phyloP scores from a whole-genome alignment of 768 basidiomycete genomes.

The Macrolepiota dolichaula region DNA sequence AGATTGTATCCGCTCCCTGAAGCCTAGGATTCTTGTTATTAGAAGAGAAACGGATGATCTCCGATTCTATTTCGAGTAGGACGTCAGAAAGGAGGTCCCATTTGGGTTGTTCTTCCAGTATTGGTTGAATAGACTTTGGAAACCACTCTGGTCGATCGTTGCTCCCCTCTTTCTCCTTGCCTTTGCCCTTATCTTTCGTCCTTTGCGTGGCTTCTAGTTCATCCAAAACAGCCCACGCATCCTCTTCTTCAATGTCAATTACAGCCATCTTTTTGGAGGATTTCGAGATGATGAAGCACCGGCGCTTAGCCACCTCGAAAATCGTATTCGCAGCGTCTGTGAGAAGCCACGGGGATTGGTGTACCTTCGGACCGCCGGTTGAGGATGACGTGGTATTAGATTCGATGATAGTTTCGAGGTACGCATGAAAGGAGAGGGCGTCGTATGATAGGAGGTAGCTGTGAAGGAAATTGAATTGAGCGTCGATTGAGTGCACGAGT shows the following conservation, averaged over 20 bases:
- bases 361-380: slow-evolving; percentile 52
- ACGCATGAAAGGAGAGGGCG: slow-evolving; percentile 84
- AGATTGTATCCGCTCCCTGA: slow-evolving; percentile 68
- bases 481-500: background rate
- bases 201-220: slow-evolving; percentile 45
- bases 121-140: slow-evolving; percentile 75
- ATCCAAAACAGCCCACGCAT: slow-evolving; percentile 72
- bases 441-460: slow-evolving; percentile 91
- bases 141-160: slow-evolving; percentile 53
- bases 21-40: slow-evolving; percentile 26
- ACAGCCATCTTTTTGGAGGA: slow-evolving; percentile 20
- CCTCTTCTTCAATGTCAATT: slow-evolving; percentile 57
- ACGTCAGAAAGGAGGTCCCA: slow-evolving; percentile 87
- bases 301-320: slow-evolving; percentile 71
- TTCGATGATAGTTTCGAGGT: slow-evolving; percentile 82
- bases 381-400: slow-evolving; percentile 41
- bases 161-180: slow-evolving; percentile 6
- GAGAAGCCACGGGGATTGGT: slow-evolving; percentile 87
- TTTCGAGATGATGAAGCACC: slow-evolving; percentile 65
- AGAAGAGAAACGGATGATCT: slow-evolving; percentile 64
- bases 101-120: slow-evolving; percentile 93
- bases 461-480: background rate
- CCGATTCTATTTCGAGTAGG: slow-evolving; percentile 86
- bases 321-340: slow-evolving; percentile 90
- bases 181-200: slow-evolving; percentile 6